These are phyloP conservation scores for Holtermannia corniformis DNA, from an alignment of 768 basidiomycete genomes.

Conservation along the genomic window DNA sequence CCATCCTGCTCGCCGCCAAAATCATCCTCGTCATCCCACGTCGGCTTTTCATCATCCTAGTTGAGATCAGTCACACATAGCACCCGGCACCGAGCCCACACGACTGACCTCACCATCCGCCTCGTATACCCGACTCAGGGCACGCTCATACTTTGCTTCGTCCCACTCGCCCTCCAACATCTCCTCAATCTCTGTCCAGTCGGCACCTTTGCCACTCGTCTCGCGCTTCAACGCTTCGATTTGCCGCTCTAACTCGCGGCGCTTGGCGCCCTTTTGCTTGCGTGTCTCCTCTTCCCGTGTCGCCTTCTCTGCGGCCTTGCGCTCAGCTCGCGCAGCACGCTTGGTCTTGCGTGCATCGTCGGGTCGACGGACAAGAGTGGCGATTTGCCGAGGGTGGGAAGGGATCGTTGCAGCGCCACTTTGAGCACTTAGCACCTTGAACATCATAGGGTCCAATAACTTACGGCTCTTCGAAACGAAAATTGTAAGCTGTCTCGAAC, in stretches of 20 bases:
- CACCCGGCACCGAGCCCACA: slow-evolving; percentile 1
- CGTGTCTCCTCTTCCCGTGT: slow-evolving; percentile 56
- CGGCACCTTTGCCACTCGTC: slow-evolving; percentile 20
- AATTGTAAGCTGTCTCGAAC: slow-evolving; percentile 96
- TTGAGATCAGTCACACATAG: slow-evolving; percentile 1
- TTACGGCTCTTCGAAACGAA: slow-evolving; percentile 91
- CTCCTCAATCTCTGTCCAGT: slow-evolving; percentile 51
- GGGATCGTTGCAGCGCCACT: slow-evolving; percentile 60
- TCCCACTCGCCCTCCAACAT: slow-evolving; percentile 92
- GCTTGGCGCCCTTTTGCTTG: slow-evolving; percentile 61
- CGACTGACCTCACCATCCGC: slow-evolving; percentile 39
- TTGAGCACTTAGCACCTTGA: slow-evolving; percentile 2
- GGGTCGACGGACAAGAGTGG: slow-evolving; percentile 46
- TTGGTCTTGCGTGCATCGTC: slow-evolving; percentile 75
- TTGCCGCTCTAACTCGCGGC: slow-evolving; percentile 51
- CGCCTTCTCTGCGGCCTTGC: slow-evolving; percentile 48
- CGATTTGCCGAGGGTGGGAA: slow-evolving; percentile 62
- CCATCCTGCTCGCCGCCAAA: slow-evolving; percentile 51
- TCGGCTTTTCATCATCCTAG: slow-evolving; percentile 57
- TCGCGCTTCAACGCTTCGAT: slow-evolving; percentile 73
- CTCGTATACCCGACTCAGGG: slow-evolving; percentile 63
- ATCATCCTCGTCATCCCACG: slow-evolving; percentile 62
- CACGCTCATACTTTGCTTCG: slow-evolving; percentile 66
- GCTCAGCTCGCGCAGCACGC: slow-evolving; percentile 63
- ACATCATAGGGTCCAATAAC: slow-evolving; percentile 44